These are phyloP conservation scores for Penicillium sumatraense DNA, from an alignment of 2,329 filamentous ascomycete species.

Conservation along the genomic window DNA sequence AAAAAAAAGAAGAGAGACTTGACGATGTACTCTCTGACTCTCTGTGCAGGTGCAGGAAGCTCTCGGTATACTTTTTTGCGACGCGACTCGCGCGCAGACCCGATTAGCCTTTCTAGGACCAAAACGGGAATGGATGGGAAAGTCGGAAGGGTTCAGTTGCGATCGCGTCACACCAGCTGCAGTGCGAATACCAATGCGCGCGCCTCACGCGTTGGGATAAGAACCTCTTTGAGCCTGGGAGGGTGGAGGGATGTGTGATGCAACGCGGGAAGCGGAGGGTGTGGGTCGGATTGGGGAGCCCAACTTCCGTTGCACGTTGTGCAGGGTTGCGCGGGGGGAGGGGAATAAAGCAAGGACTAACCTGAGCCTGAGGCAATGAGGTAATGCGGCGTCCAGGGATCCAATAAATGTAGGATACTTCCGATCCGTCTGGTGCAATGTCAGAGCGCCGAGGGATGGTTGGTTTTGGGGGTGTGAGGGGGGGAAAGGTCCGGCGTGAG, in stretches of 20 bases:
- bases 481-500: slow-evolving; percentile 26
- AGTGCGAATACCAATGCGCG: slow-evolving; percentile 33
- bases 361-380: slow-evolving; percentile 15
- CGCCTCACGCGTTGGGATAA: slow-evolving; percentile 19
- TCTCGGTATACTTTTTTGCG: slow-evolving; percentile 31
- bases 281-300: slow-evolving; percentile 34
- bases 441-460: slow-evolving; percentile 18
- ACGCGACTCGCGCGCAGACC: slow-evolving; percentile 30
- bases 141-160: slow-evolving; percentile 19
- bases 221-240: slow-evolving; percentile 25
- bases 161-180: slow-evolving; percentile 25
- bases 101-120: slow-evolving; percentile 23
- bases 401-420: slow-evolving; percentile 18
- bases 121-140: slow-evolving; percentile 16
- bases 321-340: slow-evolving; percentile 23
- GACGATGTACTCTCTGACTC: too few species aligned
- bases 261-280: slow-evolving; percentile 26
- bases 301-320: slow-evolving; percentile 35
- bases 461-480: background rate
- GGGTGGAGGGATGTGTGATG: slow-evolving; percentile 23
- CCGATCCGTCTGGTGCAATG: slow-evolving; percentile 28
- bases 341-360: background rate
- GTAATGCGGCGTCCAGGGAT: slow-evolving; percentile 6
- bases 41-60: slow-evolving; percentile 31
- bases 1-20: slow-evolving; percentile 37